These are phyloP conservation scores for Venturia oleaginea DNA, from an alignment of 2,329 filamentous ascomycete genomes.

Conservation along the genomic window DNA sequence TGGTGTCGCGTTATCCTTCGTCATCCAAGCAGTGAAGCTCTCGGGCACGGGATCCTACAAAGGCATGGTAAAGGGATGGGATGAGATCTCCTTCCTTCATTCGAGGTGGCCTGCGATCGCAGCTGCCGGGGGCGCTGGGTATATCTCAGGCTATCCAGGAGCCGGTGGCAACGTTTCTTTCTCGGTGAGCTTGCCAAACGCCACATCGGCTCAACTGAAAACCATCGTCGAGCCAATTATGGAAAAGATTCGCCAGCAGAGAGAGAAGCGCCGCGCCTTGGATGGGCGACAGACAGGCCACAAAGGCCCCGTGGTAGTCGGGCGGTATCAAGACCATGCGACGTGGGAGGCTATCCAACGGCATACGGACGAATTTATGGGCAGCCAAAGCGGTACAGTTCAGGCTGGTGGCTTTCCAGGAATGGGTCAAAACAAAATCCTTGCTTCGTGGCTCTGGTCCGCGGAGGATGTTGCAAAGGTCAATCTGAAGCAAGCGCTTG, in stretches of 20 bases:
- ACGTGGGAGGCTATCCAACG: neutral
- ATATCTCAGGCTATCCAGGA: slow-evolving; percentile 4
- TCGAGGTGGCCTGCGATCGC: neutral
- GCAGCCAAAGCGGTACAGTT: neutral
- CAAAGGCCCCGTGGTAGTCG: neutral
- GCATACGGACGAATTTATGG: neutral
- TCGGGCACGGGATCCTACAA: neutral
- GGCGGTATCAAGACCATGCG: neutral
- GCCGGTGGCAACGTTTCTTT: neutral
- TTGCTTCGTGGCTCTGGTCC: slow-evolving; percentile 11
- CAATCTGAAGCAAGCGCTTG: slow-evolving; percentile 4
- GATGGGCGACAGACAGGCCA: neutral
- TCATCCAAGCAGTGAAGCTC: slow-evolving; percentile 4
- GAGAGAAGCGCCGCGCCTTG: neutral
- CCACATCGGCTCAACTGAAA: neutral
- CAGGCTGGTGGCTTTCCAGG: neutral
- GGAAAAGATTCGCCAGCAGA: neutral
- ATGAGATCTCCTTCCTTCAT: neutral
- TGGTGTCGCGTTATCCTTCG: slow-evolving; percentile 7
- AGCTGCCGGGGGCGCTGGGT: neutral
- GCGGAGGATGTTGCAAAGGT: slow-evolving; percentile 1
- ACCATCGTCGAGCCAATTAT: slow-evolving; percentile 9
- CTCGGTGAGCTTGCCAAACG: neutral
- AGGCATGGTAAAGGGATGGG: neutral
- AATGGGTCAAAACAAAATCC: slow-evolving; percentile 5